A percentile compares a stretch with the other conserved stretches of the same genome.
phyloP scores from a whole-genome alignment of 306 rosid genomes.

The Trifolium pratense region DNA sequence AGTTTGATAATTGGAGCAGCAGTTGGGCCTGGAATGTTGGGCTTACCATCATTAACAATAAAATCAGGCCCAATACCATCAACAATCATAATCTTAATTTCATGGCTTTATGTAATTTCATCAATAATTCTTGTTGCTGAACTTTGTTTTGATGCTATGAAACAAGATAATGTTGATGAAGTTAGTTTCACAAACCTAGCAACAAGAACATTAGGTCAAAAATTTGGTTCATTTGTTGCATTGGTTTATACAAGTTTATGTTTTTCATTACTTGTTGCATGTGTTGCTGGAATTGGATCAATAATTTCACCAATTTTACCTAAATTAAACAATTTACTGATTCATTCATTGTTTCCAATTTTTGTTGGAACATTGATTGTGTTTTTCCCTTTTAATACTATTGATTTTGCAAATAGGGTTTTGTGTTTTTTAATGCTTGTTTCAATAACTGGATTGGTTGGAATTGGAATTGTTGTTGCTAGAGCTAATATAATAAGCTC shows the following conservation, averaged over 20 bases:
- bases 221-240: slow-evolving; percentile 56
- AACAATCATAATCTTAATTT: slow-evolving; percentile 53
- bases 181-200: slow-evolving; percentile 64
- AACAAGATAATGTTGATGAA: slow-evolving; percentile 56
- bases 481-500: slow-evolving; percentile 51
- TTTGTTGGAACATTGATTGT: slow-evolving; percentile 38
- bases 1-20: slow-evolving; percentile 60
- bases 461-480: slow-evolving; percentile 53
- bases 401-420: slow-evolving; percentile 54
- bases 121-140: slow-evolving; percentile 62
- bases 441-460: slow-evolving; percentile 55
- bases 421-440: slow-evolving; percentile 60
- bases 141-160: slow-evolving; percentile 62
- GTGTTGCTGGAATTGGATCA: slow-evolving; percentile 64
- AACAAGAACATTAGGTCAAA: slow-evolving; percentile 49
- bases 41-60: slow-evolving; percentile 54
- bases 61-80: slow-evolving; percentile 65
- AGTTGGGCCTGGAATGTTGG: slow-evolving; percentile 67
- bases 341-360: slow-evolving; percentile 55
- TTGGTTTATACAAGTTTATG: slow-evolving; percentile 48
- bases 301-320: slow-evolving; percentile 49
- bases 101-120: slow-evolving; percentile 64
- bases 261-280: slow-evolving; percentile 62
- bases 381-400: slow-evolving; percentile 55
- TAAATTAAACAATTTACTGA: slow-evolving; percentile 19